A percentile compares a stretch with the other conserved stretches of the same genome.
Evolutionary conservation across 1,284 basidiomycete species (phyloP).

Genomic region (Cerrena zonata): DNA sequence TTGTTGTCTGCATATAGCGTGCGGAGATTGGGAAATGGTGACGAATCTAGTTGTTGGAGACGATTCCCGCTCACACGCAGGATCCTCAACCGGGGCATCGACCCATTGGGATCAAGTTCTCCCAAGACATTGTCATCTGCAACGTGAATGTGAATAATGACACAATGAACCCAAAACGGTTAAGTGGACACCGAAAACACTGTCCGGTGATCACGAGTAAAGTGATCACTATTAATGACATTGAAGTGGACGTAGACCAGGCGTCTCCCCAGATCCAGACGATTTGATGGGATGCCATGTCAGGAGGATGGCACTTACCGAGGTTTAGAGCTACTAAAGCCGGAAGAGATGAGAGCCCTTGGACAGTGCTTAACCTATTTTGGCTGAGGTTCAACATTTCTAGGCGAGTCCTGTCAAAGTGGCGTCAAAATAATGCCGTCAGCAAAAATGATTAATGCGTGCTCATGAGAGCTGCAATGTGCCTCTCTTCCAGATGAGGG

Average conservation of each 20-base stretch:
- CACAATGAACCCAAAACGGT: conserved; percentile 7
- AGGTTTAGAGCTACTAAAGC: conserved; percentile 71
- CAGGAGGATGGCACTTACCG: conserved; percentile 45
- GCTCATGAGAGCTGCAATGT: conserved; percentile 12
- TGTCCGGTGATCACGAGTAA: conserved; percentile 4
- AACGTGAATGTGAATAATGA: not conserved
- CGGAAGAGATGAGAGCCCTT: conserved; percentile 57
- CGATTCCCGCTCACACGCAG: conserved; percentile 83
- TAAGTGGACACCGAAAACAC: not conserved
- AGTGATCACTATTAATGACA: not conserved
- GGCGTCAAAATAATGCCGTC: conserved; percentile 18
- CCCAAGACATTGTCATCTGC: conserved; percentile 71
- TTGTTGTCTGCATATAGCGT: conserved; percentile 94
- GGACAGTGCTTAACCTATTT: conserved; percentile 64
- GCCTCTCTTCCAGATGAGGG: conserved; percentile 6
- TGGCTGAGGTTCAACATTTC: conserved; percentile 80
- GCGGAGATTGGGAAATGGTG: conserved; percentile 67
- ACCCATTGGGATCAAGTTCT: conserved; percentile 44
- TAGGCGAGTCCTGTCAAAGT: conserved; percentile 58
- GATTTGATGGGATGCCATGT: conserved; percentile 2
- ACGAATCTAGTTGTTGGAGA: conserved; percentile 65
- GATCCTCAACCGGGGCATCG: conserved; percentile 71
- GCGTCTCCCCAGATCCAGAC: not conserved
- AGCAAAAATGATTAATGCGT: conserved; percentile 19
- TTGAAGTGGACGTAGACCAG: not conserved